Evolutionary conservation across 768 basidiomycete species (phyloP).

Genomic region (Lactifluus echinatus): DNA sequence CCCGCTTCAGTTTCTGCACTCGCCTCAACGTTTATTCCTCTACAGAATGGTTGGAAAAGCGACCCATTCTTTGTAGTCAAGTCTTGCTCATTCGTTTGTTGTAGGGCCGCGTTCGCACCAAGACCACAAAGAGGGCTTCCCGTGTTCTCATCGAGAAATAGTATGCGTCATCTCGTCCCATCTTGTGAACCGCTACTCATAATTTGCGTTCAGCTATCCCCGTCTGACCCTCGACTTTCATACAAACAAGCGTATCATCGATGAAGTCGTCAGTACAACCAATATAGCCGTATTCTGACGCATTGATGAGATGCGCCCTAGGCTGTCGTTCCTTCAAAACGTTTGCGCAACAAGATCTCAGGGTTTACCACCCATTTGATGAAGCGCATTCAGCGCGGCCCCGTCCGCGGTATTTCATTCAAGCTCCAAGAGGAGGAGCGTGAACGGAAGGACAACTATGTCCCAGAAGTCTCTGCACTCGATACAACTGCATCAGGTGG

Average conservation of each 20-base stretch:
- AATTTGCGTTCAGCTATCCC: slow-evolving; percentile 62
- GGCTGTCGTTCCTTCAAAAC: slow-evolving; percentile 96
- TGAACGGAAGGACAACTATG: slow-evolving; percentile 98
- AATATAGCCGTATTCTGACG: slow-evolving; percentile 4
- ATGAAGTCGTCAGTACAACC: slow-evolving; percentile 73
- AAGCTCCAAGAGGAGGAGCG: slow-evolving; percentile 99
- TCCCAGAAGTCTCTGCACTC: slow-evolving; percentile 96
- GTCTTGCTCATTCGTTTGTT: not conserved
- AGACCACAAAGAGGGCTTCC: slow-evolving; percentile 99
- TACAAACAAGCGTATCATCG: slow-evolving; percentile 98
- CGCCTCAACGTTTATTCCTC: slow-evolving; percentile 1
- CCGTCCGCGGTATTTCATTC: slow-evolving; percentile 99
- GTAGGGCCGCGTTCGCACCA: slow-evolving; percentile 98
- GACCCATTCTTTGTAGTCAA: not conserved
- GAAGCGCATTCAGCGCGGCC: slow-evolving; percentile 98
- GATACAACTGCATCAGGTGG: slow-evolving; percentile 57
- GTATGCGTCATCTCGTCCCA: slow-evolving; percentile 37
- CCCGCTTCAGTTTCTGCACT: slow-evolving; percentile 24
- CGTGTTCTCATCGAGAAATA: slow-evolving; percentile 99
- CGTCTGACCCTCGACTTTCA: slow-evolving; percentile 99
- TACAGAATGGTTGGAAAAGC: slow-evolving; percentile 42
- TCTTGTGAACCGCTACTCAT: not conserved
- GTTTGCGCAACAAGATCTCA: slow-evolving; percentile 98
- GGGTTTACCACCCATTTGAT: slow-evolving; percentile 99
- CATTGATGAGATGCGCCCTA: slow-evolving; percentile 24